Conservation (phyloP, 2,329 filamentous ascomycete species). For the Colletotrichum tropicicola region DNA sequence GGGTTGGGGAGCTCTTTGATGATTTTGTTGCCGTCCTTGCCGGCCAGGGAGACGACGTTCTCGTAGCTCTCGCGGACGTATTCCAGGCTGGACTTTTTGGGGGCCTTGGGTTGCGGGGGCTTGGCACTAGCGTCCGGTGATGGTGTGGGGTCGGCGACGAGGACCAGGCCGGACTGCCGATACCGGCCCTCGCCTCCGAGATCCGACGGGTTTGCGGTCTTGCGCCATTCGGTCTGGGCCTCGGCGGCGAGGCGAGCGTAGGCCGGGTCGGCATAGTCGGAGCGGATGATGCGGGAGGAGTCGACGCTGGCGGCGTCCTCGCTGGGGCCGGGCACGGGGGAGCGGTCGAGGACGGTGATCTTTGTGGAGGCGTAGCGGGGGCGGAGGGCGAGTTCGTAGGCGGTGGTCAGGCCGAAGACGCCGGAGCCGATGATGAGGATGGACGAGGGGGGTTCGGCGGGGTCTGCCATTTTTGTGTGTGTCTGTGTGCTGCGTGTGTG, state of each 20-base stretch:
- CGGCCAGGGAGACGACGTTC: conserved; percentile 65
- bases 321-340: conserved; percentile 55
- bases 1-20: conserved; percentile 52
- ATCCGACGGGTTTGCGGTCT: conserved; percentile 57
- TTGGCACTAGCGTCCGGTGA: not conserved
- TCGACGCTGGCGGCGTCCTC: conserved; percentile 70
- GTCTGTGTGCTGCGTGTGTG: not conserved
- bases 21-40: conserved; percentile 50
- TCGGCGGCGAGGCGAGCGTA: conserved; percentile 79
- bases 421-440: conserved; percentile 77
- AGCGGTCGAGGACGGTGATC: conserved; percentile 70
- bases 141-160: conserved; percentile 57
- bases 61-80: conserved; percentile 68
- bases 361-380: conserved; percentile 59
- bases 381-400: conserved; percentile 74
- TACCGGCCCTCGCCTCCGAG: conserved; percentile 74
- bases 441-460: conserved; percentile 46
- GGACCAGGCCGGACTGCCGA: conserved; percentile 72
- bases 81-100: conserved; percentile 56
- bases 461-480: conserved; percentile 1
- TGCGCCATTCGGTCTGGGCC: conserved; percentile 77
- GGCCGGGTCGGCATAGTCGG: conserved; percentile 82
- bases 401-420: conserved; percentile 69
- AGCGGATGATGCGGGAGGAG: conserved; percentile 69
- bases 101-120: conserved; percentile 32